These are phyloP conservation scores for Dichotomocladium elegans DNA, from an alignment of 371 early-diverging fungal species.

Conservation along the genomic window DNA sequence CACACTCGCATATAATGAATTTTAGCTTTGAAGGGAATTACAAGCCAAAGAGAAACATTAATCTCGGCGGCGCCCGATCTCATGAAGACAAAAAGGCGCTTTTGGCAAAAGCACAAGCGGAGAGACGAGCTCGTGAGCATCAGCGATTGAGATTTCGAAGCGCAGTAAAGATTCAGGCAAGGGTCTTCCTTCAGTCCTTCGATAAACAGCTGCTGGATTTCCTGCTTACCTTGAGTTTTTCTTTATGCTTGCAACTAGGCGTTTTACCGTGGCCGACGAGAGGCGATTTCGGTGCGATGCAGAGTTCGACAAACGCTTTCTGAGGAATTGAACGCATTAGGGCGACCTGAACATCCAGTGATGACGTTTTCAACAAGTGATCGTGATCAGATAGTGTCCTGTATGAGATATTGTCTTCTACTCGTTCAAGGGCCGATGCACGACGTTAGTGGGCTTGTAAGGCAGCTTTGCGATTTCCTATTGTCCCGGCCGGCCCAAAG, in stretches of 20 bases:
- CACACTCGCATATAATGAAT: too few species aligned
- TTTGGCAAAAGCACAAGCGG: constrained; percentile 70
- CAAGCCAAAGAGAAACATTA: constrained; percentile 68
- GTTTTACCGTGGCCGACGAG: constrained; percentile 35
- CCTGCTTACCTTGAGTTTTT: neutral
- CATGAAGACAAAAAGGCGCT: constrained; percentile 64
- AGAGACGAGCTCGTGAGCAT: constrained; percentile 69
- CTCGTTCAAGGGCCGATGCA: neutral
- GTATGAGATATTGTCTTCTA: constrained; percentile 2
- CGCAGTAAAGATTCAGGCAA: constrained; percentile 68
- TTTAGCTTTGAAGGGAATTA: constrained; percentile 74
- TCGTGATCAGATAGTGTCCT: too few species aligned
- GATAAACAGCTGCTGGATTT: neutral
- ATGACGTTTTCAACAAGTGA: too few species aligned
- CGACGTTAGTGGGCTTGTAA: neutral
- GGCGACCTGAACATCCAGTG: too few species aligned
- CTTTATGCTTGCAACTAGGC: constrained; percentile 23
- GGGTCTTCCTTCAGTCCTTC: neutral
- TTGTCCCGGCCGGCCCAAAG: neutral
- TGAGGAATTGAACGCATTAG: too few species aligned
- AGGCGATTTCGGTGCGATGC: constrained; percentile 9
- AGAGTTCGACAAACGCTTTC: too few species aligned
- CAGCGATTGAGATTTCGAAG: constrained; percentile 59
- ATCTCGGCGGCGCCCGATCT: constrained; percentile 70
- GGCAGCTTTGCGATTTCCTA: constrained; percentile 1